Evolutionary conservation across 1,284 basidiomycete species (phyloP), one percentile per base, ranked within the genome.

Genomic region (Rhodotorula sp.): DNA sequence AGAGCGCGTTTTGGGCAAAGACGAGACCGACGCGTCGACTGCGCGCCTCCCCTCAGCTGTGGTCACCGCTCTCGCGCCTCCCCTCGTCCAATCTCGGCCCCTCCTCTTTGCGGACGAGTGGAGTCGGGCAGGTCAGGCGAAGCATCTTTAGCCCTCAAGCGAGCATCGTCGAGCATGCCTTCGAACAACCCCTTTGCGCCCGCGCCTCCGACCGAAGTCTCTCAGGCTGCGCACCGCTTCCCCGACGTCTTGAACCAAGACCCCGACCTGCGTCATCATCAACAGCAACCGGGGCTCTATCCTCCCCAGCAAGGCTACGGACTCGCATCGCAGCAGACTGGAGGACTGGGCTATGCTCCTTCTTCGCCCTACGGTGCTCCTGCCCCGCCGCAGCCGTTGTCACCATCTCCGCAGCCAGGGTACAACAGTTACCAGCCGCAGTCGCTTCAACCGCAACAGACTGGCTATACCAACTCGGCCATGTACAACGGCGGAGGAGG

Each of bases 141-240:
- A n/a, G 24, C 51, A n/a, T n/a, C n/a, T n/a, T n/a, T n/a, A n/a
- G n/a, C n/a, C n/a, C n/a, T n/a, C n/a, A n/a, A n/a, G n/a, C n/a
- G n/a, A n/a, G n/a, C n/a, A n/a, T n/a, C n/a, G n/a, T n/a, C 48
- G 24, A 6, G 6, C 6, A 53, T 54, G 53, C 53, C 53, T n/a
- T 29, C 53, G 4, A 26, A 73, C 64, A 73, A 73, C 49, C 72
- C 72, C 20, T 73, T 73, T n/a, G 68, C 60, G 1, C 33, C 22
- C 8, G 33, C 53, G 6, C 67, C 62, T 1, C 51, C 33, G 46
- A 58, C 63, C 6, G 49, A 66, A 20, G 58, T 71, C 33, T 49
- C 66, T 6, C 37, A 62, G 17, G 62, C 72, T 8, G 70, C 70
- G 2, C 46, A 66, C 17, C 66, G 70, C 6, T 71, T 65, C 67